A percentile compares a stretch with the other conserved stretches of the same genome.
Conservation (phyloP, 2,329 filamentous ascomycete genomes). For the Trichophaea hybrida region DNA sequence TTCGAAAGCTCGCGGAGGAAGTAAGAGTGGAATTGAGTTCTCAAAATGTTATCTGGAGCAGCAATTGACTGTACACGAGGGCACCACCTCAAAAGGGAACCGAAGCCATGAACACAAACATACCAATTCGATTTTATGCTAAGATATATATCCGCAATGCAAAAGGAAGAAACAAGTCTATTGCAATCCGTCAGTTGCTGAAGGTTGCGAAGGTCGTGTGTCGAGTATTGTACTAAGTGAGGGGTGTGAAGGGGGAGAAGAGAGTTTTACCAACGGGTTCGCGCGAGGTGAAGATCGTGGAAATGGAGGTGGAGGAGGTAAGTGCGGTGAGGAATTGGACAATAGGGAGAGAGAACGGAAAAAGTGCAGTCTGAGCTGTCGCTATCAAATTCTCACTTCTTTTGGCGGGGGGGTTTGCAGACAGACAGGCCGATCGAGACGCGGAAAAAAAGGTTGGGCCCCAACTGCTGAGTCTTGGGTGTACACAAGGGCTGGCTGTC, state of each 20-base stretch:
- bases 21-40: constrained; percentile 1
- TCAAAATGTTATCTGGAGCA: background rate
- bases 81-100: background rate
- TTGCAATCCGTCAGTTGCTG: background rate
- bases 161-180: background rate
- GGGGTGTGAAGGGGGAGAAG: background rate
- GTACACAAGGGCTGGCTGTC: no score
- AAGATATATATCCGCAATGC: background rate
- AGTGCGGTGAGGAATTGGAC: background rate
- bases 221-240: background rate
- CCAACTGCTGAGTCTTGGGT: no score
- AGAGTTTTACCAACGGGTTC: background rate
- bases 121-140: background rate
- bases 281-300: background rate
- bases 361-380: no score
- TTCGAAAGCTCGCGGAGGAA: constrained; percentile 1
- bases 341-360: constrained; percentile 1
- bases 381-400: no score
- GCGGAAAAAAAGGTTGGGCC: no score
- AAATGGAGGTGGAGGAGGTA: constrained; percentile 12
- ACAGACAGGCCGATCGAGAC: no score
- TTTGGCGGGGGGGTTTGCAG: no score
- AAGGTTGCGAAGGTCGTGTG: background rate
- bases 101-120: background rate
- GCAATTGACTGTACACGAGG: background rate